These are phyloP conservation scores for Pyronema omphalodes DNA, from an alignment of 495 filamentous ascomycete genomes.

Conservation along the genomic window DNA sequence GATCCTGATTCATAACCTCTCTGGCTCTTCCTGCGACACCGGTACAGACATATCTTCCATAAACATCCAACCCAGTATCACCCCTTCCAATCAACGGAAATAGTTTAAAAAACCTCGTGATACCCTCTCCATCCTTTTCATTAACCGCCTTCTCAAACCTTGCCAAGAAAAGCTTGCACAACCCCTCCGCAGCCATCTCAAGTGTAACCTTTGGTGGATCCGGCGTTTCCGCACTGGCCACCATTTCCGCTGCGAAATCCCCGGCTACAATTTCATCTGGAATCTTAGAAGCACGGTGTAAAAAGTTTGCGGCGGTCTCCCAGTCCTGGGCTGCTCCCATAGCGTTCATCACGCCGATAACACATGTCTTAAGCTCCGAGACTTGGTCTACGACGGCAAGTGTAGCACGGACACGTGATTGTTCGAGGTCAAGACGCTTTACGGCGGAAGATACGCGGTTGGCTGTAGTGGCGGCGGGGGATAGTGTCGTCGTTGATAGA, in stretches of 20 bases:
- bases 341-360: slow-evolving; percentile 81
- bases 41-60: slow-evolving; percentile 86
- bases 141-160: slow-evolving; percentile 88
- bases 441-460: slow-evolving; percentile 69
- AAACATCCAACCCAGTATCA: slow-evolving; percentile 80
- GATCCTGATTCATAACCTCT: slow-evolving; percentile 46
- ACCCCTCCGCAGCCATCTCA: slow-evolving; percentile 63
- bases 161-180: slow-evolving; percentile 75
- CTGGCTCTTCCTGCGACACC: slow-evolving; percentile 73
- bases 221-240: slow-evolving; percentile 87
- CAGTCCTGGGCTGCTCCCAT: slow-evolving; percentile 98
- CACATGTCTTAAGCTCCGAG: slow-evolving; percentile 84
- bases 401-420: slow-evolving; percentile 73
- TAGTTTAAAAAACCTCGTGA: slow-evolving; percentile 93
- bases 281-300: slow-evolving; percentile 63
- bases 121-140: slow-evolving; percentile 64
- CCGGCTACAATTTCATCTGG: slow-evolving; percentile 61
- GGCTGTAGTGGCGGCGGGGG: slow-evolving; percentile 68
- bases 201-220: slow-evolving; percentile 78
- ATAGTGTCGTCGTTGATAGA: slow-evolving; percentile 77
- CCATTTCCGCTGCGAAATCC: slow-evolving; percentile 79
- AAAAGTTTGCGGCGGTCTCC: slow-evolving; percentile 85
- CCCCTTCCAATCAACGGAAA: slow-evolving; percentile 87
- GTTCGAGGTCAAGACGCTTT: slow-evolving; percentile 69
- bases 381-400: slow-evolving; percentile 89